Evolutionary conservation across 2,329 filamentous ascomycete species (phyloP).

Genomic region (Shiraia sp.): DNA sequence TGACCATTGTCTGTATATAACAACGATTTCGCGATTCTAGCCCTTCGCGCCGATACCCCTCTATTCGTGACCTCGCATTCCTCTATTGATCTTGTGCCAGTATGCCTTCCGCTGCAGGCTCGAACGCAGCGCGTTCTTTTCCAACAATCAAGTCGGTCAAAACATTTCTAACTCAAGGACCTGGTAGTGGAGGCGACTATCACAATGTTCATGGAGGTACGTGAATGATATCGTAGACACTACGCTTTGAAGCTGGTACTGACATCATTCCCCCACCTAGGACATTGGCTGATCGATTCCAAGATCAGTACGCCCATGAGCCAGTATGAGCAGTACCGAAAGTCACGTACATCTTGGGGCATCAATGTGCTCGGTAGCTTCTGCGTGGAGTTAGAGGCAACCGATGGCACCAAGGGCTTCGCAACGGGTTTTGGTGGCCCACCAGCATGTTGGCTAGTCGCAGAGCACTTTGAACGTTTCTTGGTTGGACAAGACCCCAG

Average conservation of each 20-base stretch:
- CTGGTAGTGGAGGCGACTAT: slow-evolving; percentile 65
- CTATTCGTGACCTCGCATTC: slow-evolving; percentile 12
- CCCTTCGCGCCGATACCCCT: slow-evolving; percentile 18
- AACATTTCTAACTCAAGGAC: slow-evolving; percentile 72
- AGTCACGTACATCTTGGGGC: slow-evolving; percentile 88
- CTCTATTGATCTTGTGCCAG: slow-evolving; percentile 9
- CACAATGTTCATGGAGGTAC: slow-evolving; percentile 85
- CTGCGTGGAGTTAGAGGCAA: slow-evolving; percentile 84
- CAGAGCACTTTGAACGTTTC: slow-evolving; percentile 93
- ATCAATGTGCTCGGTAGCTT: slow-evolving; percentile 96
- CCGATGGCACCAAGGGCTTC: slow-evolving; percentile 90
- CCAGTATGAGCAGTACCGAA: slow-evolving; percentile 83
- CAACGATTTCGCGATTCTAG: no score
- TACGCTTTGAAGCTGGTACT: neutral
- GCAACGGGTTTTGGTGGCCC: slow-evolving; percentile 93
- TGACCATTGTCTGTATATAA: no score
- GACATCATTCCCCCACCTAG: neutral
- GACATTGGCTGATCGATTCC: slow-evolving; percentile 82
- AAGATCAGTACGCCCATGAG: slow-evolving; percentile 93
- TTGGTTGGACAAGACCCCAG: slow-evolving; percentile 67
- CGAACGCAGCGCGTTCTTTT: slow-evolving; percentile 57
- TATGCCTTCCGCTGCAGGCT: slow-evolving; percentile 32
- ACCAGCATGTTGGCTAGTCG: slow-evolving; percentile 90
- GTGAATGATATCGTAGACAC: slow-evolving; percentile 39
- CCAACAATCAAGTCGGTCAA: slow-evolving; percentile 76